phyloP scores from a whole-genome alignment of 1,139 yeast genomes.

The Kodamaea anthophila region DNA sequence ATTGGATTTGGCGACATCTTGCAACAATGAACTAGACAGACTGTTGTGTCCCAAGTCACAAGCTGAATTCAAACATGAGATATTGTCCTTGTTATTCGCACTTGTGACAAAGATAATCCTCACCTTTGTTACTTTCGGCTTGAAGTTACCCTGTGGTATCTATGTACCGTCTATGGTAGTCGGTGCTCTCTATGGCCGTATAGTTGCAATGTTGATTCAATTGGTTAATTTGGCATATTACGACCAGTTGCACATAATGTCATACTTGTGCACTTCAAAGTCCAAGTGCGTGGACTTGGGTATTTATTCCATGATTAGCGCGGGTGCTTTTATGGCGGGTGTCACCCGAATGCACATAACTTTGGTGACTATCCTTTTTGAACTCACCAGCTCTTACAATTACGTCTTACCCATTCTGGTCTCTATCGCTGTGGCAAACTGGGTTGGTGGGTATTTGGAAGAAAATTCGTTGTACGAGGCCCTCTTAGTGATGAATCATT shows the following conservation, averaged over 20 bases:
- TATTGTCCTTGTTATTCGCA: conserved; percentile 36
- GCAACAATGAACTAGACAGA: conserved; percentile 24
- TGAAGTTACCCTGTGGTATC: conserved; percentile 60
- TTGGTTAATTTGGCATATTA: conserved; percentile 22
- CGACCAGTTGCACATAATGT: conserved; percentile 13
- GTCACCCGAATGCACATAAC: conserved; percentile 63
- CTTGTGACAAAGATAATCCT: conserved; percentile 40
- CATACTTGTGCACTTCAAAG: conserved; percentile 16
- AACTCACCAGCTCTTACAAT: conserved; percentile 54
- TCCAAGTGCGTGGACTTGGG: conserved; percentile 45
- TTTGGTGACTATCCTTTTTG: conserved; percentile 53
- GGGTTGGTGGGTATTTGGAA: conserved; percentile 52
- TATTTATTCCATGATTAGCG: conserved; percentile 60
- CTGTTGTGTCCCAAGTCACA: conserved; percentile 38
- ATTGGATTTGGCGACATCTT: conserved; percentile 49
- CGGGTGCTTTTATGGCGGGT: conserved; percentile 67
- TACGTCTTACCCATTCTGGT: conserved; percentile 57
- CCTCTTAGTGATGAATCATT: conserved; percentile 44
- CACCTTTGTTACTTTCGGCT: conserved; percentile 53
- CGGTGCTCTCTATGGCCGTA: conserved; percentile 60
- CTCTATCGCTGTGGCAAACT: conserved; percentile 52
- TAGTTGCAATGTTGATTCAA: conserved; percentile 45
- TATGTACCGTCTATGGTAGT: conserved; percentile 67
- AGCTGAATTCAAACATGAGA: conserved; percentile 26
- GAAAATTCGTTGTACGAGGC: conserved; percentile 49